Conservation (phyloP, 192 early-diverging fungal species). For the Podila horticola region DNA sequence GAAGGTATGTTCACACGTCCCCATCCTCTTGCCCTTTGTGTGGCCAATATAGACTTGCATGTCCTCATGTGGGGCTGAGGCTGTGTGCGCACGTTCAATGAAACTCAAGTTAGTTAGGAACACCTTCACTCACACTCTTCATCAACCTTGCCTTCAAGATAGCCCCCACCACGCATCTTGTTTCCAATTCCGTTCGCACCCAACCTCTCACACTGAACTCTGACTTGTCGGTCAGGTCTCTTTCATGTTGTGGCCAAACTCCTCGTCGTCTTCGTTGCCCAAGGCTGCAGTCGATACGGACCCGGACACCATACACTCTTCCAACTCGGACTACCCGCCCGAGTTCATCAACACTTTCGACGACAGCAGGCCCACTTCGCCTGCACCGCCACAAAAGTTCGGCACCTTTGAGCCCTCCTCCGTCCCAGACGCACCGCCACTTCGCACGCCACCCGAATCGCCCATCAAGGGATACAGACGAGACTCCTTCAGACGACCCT, state of each 20-base stretch:
- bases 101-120: too few species aligned
- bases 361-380: slow-evolving; percentile 41
- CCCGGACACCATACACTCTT: slow-evolving; percentile 10
- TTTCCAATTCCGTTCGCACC: too few species aligned
- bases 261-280: slow-evolving; percentile 20
- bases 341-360: slow-evolving; percentile 30
- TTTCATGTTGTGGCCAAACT: slow-evolving; percentile 40
- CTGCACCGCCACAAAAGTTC: slow-evolving; percentile 19
- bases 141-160: too few species aligned
- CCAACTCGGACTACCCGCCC: slow-evolving; percentile 17
- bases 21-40: too few species aligned
- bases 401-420: background rate
- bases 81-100: too few species aligned
- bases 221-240: background rate
- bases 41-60: too few species aligned
- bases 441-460: slow-evolving; percentile 48
- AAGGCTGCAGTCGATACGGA: slow-evolving; percentile 18
- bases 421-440: background rate
- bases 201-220: too few species aligned
- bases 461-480: slow-evolving; percentile 27
- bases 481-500: slow-evolving; percentile 16
- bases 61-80: too few species aligned
- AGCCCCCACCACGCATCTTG: too few species aligned
- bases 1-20: too few species aligned
- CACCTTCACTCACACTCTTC: too few species aligned